Conservation (phyloP, 306 rosid genomes). For the Urtica urens region DNA sequence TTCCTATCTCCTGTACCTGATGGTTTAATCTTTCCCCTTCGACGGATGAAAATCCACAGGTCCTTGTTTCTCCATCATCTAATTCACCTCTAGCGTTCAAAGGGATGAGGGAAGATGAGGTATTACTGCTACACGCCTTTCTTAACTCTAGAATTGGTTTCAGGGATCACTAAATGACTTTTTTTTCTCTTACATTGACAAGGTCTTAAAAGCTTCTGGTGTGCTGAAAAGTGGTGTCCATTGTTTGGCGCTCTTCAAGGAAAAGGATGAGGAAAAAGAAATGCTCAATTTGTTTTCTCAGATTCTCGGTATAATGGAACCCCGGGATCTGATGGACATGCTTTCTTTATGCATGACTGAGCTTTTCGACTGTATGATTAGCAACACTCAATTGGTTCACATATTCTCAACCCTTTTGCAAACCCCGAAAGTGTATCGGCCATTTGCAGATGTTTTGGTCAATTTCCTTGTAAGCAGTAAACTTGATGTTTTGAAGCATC, state of each 20-base stretch:
- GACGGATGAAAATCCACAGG: conserved; percentile 46
- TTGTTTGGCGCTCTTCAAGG: conserved; percentile 94
- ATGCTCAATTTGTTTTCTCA: conserved; percentile 90
- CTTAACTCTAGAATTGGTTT: conserved; percentile 17
- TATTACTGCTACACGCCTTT: conserved; percentile 17
- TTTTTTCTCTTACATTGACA: conserved; percentile 15
- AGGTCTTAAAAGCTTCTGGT: conserved; percentile 96
- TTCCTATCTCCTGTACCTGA: conserved; percentile 25
- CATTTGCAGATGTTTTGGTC: conserved; percentile 92
- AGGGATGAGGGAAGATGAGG: conserved; percentile 99
- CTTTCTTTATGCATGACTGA: conserved; percentile 98
- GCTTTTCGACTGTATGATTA: conserved; percentile 93
- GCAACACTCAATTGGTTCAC: conserved; percentile 81
- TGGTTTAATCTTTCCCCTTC: conserved; percentile 42
- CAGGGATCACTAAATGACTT: too few relatives aligned
- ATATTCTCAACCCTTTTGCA: conserved; percentile 85
- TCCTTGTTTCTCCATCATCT: conserved; percentile 64
- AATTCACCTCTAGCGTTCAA: conserved; percentile 74
- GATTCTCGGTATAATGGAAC: conserved; percentile 95
- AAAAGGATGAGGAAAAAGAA: conserved; percentile 96
- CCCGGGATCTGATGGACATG: conserved; percentile 99
- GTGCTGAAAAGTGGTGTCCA: conserved; percentile 94
- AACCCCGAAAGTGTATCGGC: conserved; percentile 71
- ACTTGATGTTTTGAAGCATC: conserved; percentile 75
- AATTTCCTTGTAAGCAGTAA: conserved; percentile 80